These are phyloP conservation scores for Rhizopus stolonifer DNA, from an alignment of 371 early-diverging fungal species.

Conservation along the genomic window DNA sequence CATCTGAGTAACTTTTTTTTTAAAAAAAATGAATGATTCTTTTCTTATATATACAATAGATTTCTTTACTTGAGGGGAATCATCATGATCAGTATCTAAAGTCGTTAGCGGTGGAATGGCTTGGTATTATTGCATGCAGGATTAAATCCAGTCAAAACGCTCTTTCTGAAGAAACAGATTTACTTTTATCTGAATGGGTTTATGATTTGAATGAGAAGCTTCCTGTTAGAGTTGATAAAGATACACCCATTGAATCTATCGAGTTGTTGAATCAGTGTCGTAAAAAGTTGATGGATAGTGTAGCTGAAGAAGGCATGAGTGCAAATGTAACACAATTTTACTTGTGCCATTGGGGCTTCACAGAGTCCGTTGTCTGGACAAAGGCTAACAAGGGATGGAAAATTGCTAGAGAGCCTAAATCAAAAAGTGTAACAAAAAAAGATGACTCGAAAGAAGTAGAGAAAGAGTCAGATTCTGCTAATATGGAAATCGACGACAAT, in stretches of 20 bases:
- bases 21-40: no score
- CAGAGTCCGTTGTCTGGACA: constrained; percentile 21
- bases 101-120: constrained; percentile 73
- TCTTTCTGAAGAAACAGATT: constrained; percentile 12
- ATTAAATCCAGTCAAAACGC: constrained; percentile 40
- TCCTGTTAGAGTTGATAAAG: constrained; percentile 17
- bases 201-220: constrained; percentile 27
- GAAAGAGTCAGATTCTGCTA: background rate
- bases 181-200: constrained; percentile 38
- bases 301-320: constrained; percentile 5
- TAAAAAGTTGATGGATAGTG: constrained; percentile 21
- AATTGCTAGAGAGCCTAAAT: constrained; percentile 1
- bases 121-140: constrained; percentile 65
- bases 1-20: no score
- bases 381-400: constrained; percentile 26
- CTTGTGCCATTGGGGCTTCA: constrained; percentile 25
- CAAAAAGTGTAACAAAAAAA: background rate
- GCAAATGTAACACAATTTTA: constrained; percentile 24
- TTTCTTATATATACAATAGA: no score
- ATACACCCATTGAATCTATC: constrained; percentile 18
- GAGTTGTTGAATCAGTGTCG: constrained; percentile 31
- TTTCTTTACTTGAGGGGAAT: constrained; percentile 57
- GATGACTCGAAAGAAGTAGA: background rate
- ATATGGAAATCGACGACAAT: background rate
- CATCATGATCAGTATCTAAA: constrained; percentile 62